These are phyloP conservation scores for Xerocomus nothofagi DNA, from an alignment of 1,284 basidiomycete species.

Conservation along the genomic window DNA sequence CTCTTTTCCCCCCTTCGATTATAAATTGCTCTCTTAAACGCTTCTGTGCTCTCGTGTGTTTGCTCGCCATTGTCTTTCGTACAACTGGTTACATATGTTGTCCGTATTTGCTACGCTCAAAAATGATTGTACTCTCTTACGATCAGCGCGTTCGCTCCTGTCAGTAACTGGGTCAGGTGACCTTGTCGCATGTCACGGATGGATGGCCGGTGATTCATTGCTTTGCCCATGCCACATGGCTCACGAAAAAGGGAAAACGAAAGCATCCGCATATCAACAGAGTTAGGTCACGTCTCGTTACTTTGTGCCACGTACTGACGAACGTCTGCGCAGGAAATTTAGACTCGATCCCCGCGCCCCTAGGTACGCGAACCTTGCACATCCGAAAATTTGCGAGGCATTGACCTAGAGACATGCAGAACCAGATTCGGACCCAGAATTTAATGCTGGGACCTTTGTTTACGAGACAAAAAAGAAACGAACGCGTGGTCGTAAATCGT, in stretches of 20 bases:
- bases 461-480: conserved; percentile 38
- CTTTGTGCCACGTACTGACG: conserved; percentile 1
- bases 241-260: conserved; percentile 16
- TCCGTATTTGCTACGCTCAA: conserved; percentile 28
- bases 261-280: conserved; percentile 20
- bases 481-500: conserved; percentile 20
- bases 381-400: neutral
- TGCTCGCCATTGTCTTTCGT: conserved; percentile 19
- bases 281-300: conserved; percentile 12
- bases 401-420: conserved; percentile 18
- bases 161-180: conserved; percentile 22
- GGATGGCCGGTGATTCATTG: neutral
- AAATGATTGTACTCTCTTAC: conserved; percentile 36
- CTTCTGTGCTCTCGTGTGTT: conserved; percentile 28
- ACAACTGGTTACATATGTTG: conserved; percentile 30
- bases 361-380: conserved; percentile 19
- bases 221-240: conserved; percentile 18
- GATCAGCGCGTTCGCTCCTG: conserved; percentile 10
- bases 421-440: conserved; percentile 58
- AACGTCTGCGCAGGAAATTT: conserved; percentile 16
- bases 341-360: conserved; percentile 31
- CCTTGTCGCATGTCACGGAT: conserved; percentile 24
- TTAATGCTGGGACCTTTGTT: conserved; percentile 45
- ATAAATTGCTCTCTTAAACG: conserved; percentile 26
- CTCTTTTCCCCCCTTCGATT: conserved; percentile 13